Evolutionary conservation across 495 filamentous ascomycete species (phyloP), one percentile per base, ranked within the genome.

Genomic region (Aspergillus sparsus): DNA sequence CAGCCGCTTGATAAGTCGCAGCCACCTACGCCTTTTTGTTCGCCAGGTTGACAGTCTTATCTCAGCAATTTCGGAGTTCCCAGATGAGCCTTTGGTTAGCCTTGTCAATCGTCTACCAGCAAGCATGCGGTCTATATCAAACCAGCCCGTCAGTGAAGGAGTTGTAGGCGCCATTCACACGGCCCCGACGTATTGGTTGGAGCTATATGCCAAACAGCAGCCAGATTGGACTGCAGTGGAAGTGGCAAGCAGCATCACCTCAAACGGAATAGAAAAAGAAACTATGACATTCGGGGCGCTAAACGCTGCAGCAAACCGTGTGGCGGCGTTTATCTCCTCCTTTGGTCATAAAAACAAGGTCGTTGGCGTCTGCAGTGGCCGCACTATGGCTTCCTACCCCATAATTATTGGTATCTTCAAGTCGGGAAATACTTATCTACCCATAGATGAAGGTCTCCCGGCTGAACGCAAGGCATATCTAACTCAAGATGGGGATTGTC

Each of bases 371-470:
- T 80, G 76, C 49, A 66, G 73, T 31, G 76, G 73, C 16, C 77
- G 77, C 12, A 73, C 71, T 8, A 62, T 78, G 6, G 71, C 73
- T 13, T 76, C 74, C 8, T 81, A 76, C 51, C 68, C 77, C 5
- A 65, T 77, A 13, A 76, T 79, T 15, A 57, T 79, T 32, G 78
- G 74, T 35, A 79, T 81, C 27, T 64, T 80, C 53, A 77, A 75
- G 50, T 71, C 76, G 27, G 93, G 92, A 0, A 93, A 89, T 66
- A 82, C 85, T 1, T 97, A 92, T 72, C 77, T 97, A 16, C 91
- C 92, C 0, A 78, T 81, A 55, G 78, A 75, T 50, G 76, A 79
- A 16, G 64, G 68, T 13, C 69, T 79, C 46, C 78, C 78, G 6
- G 66, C 67, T 5, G 75, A 78, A 32, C 75, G 78, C 1, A 80